A percentile compares a stretch with the other conserved stretches of the same genome.
Conservation (phyloP, 2,329 filamentous ascomycete species). For the Verticillium isaacii region DNA sequence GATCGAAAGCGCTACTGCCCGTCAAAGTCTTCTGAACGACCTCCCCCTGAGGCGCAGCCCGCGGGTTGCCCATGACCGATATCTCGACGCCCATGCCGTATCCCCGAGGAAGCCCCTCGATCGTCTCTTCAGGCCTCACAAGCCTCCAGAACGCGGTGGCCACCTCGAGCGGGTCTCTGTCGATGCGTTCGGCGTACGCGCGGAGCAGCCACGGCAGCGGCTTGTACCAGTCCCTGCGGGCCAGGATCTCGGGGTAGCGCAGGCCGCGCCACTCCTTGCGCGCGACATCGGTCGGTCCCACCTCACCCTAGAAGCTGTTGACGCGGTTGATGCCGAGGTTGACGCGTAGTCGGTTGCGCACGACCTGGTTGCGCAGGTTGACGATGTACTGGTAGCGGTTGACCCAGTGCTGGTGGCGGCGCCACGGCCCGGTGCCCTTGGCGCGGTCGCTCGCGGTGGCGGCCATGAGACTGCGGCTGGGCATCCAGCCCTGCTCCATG, state of each 20-base stretch:
- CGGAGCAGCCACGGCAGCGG: neutral
- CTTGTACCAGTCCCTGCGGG: neutral
- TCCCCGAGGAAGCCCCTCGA: neutral
- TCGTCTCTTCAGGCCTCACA: neutral
- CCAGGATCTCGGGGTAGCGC: neutral
- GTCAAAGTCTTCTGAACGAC: no score
- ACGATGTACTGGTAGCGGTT: constrained; percentile 17
- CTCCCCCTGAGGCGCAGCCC: neutral
- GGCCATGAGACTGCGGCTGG: neutral
- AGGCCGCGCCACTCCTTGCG: neutral
- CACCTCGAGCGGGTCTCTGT: neutral
- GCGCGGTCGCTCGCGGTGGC: constrained; percentile 12
- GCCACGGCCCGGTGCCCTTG: neutral
- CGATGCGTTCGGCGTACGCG: constrained; percentile 17
- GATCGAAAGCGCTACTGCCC: no score
- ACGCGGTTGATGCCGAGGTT: neutral
- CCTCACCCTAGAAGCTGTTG: constrained; percentile 2
- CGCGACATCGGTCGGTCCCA: neutral
- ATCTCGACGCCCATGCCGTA: neutral
- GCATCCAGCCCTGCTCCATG: constrained; percentile 11
- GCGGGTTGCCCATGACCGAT: neutral
- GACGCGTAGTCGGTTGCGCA: neutral
- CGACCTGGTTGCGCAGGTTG: constrained; percentile 14
- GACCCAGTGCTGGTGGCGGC: constrained; percentile 10
- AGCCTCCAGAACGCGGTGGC: neutral